Evolutionary conservation across 345 rosid species (phyloP).

Genomic region (Psidium guajava): DNA sequence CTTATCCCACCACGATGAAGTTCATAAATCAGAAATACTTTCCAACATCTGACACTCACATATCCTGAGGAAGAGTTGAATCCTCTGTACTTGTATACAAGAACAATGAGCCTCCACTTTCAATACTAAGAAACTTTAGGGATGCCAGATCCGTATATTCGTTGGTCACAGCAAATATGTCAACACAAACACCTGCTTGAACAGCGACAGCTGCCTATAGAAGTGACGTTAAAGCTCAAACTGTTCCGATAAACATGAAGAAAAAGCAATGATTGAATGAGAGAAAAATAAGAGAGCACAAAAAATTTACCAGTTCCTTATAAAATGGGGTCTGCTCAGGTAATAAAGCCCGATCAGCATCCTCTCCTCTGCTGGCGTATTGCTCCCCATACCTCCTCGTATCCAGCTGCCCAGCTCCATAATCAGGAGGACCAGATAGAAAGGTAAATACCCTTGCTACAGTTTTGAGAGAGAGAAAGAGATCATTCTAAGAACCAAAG

Average conservation of each 20-base stretch:
- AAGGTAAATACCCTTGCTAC: conserved; percentile 97
- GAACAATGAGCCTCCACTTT: conserved; percentile 93
- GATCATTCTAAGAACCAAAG: background rate
- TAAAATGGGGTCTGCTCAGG: conserved; percentile 98
- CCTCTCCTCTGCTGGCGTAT: conserved; percentile 97
- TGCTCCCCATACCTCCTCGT: conserved; percentile 97
- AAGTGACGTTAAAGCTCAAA: conserved; percentile 24
- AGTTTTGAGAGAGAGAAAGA: background rate
- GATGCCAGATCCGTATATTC: conserved; percentile 99
- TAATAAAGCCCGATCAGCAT: conserved; percentile 97
- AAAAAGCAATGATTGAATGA: background rate
- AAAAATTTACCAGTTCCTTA: conserved; percentile 68
- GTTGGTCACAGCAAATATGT: conserved; percentile 88
- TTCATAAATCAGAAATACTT: background rate
- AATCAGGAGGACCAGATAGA: conserved; percentile 98
- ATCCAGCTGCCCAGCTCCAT: conserved; percentile 96
- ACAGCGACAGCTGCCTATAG: conserved; percentile 92
- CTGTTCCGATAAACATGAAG: background rate
- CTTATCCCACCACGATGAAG: background rate
- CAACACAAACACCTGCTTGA: conserved; percentile 97
- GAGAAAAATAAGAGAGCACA: background rate
- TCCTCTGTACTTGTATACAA: conserved; percentile 86
- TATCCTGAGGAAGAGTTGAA: conserved; percentile 98
- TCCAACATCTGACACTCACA: conserved; percentile 41
- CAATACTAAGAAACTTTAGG: conserved; percentile 90